These are phyloP conservation scores for Hebeloma cylindrosporum DNA, from an alignment of 768 basidiomycete species.

Conservation along the genomic window DNA sequence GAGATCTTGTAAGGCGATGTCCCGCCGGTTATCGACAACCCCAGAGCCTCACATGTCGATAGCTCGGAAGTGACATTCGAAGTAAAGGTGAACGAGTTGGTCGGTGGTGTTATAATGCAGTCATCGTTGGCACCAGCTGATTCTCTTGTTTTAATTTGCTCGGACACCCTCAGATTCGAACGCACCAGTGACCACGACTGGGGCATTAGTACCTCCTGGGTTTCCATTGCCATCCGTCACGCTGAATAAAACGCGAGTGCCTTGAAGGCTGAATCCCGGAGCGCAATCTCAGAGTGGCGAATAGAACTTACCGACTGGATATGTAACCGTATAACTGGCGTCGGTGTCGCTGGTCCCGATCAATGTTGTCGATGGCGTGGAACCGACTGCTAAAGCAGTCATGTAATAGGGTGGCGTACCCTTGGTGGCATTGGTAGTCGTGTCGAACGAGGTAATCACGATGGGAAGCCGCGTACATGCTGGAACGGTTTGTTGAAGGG, in stretches of 20 bases:
- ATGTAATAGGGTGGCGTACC: conserved; percentile 41
- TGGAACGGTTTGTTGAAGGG: conserved; percentile 17
- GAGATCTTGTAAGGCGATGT: conserved; percentile 42
- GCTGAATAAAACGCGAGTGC: conserved; percentile 39
- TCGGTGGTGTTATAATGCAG: conserved; percentile 26
- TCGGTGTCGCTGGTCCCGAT: conserved; percentile 34
- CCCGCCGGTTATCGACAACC: conserved; percentile 41
- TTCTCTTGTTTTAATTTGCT: not conserved
- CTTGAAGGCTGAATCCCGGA: conserved; percentile 26
- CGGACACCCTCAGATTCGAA: conserved; percentile 13
- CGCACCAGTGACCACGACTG: conserved; percentile 34
- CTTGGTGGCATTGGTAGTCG: conserved; percentile 12
- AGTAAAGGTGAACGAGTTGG: conserved; percentile 28
- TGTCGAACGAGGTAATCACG: conserved; percentile 20
- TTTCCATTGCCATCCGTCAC: conserved; percentile 43
- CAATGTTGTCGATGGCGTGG: conserved; percentile 32
- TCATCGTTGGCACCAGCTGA: conserved; percentile 31
- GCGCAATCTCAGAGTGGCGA: not conserved
- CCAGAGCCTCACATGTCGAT: conserved; percentile 44
- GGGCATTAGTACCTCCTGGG: conserved; percentile 37
- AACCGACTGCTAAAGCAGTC: conserved; percentile 39
- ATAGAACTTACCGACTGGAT: conserved; percentile 38
- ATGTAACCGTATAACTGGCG: conserved; percentile 38
- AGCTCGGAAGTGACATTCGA: conserved; percentile 36
- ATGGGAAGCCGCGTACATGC: conserved; percentile 26